phyloP scores from a whole-genome alignment of 805 yeast genomes.

The Kuraishia hungarica region DNA sequence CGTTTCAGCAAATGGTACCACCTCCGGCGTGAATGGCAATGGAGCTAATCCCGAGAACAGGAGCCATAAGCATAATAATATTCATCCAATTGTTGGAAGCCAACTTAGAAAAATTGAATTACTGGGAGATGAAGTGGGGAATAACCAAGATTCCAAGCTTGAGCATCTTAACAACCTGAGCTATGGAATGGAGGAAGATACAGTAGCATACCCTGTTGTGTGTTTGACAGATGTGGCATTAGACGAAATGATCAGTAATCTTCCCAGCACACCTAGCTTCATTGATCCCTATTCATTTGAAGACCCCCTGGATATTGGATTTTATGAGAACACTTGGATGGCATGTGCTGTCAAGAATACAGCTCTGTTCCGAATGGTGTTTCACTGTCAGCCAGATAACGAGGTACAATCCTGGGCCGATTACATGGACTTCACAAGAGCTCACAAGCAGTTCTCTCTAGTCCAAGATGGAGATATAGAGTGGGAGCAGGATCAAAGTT shows the following conservation, averaged over 20 bases:
- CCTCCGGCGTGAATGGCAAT: slow-evolving; percentile 3
- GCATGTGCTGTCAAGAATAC: slow-evolving; percentile 81
- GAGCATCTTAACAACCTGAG: neutral
- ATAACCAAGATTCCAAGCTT: neutral
- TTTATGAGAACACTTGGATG: slow-evolving; percentile 81
- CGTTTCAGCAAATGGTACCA: slow-evolving; percentile 26
- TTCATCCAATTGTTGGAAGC: neutral
- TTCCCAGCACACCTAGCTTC: slow-evolving; percentile 32
- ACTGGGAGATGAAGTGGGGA: neutral
- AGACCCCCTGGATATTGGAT: slow-evolving; percentile 79
- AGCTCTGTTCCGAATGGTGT: slow-evolving; percentile 68
- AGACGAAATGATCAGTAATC: slow-evolving; percentile 26
- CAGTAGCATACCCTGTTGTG: slow-evolving; percentile 11
- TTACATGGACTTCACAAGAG: slow-evolving; percentile 61
- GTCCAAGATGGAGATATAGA: slow-evolving; percentile 11
- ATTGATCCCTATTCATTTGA: slow-evolving; percentile 84
- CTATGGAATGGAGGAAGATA: neutral
- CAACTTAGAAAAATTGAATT: neutral
- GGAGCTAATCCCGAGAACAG: neutral
- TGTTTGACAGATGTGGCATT: slow-evolving; percentile 35
- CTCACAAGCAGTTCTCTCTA: slow-evolving; percentile 48
- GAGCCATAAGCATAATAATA: neutral
- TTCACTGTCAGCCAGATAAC: slow-evolving; percentile 94
- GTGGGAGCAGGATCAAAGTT: neutral
- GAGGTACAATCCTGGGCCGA: slow-evolving; percentile 85